These are phyloP conservation scores for Gloeophyllum trabeum DNA, from an alignment of 768 basidiomycete species.

Conservation along the genomic window DNA sequence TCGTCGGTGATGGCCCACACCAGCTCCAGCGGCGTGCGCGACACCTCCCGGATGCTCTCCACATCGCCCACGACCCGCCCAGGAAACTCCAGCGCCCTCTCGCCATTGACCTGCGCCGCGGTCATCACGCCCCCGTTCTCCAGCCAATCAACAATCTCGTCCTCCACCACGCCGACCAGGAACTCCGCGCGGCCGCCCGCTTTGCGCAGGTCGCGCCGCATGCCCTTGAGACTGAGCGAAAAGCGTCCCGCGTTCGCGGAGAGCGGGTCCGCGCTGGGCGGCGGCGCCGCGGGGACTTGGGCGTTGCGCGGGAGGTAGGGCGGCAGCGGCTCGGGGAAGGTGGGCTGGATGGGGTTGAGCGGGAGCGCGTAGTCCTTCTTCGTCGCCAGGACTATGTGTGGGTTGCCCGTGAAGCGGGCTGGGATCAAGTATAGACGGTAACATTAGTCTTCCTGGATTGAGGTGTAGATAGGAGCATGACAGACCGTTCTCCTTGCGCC, in stretches of 20 bases:
- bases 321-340: conserved; percentile 73
- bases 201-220: conserved; percentile 53
- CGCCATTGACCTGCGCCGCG: conserved; percentile 30
- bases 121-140: conserved; percentile 41
- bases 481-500: conserved; percentile 71
- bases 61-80: conserved; percentile 41
- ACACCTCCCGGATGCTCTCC: conserved; percentile 51
- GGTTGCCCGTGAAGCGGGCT: conserved; percentile 68
- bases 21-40: conserved; percentile 51
- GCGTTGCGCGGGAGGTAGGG: conserved; percentile 52
- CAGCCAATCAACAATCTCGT: conserved; percentile 54
- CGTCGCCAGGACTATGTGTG: conserved; percentile 56
- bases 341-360: conserved; percentile 32
- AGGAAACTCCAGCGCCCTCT: conserved; percentile 15
- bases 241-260: conserved; percentile 68
- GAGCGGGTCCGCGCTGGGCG: conserved; percentile 31
- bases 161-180: conserved; percentile 61
- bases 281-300: conserved; percentile 31
- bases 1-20: conserved; percentile 67
- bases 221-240: conserved; percentile 66
- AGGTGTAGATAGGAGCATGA: conserved; percentile 1
- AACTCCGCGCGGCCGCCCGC: conserved; percentile 47
- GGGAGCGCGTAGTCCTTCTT: conserved; percentile 40
- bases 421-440: conserved; percentile 2
- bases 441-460: no score